Base-by-base conservation (phyloP, 1,284 basidiomycete genomes). In the Fomitiporia mediterranea region DNA sequence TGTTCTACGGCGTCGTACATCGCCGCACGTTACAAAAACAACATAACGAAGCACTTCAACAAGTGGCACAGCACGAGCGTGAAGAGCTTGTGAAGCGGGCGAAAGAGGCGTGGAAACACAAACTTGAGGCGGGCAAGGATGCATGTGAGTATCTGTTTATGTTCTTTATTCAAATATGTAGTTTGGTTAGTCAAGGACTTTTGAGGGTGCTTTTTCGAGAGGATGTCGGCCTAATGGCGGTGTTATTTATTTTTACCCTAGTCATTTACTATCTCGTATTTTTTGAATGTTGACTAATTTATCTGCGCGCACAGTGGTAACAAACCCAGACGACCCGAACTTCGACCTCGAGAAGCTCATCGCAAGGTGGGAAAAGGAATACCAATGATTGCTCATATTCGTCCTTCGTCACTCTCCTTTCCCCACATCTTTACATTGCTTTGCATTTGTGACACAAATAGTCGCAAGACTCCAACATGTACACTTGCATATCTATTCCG, bases 331-430 rank as follows among this genome's bases (percentile, higher is more conserved):
- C 67, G 87, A 96, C 74, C 92, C 95, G 61, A 86, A 83, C 63
- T 99, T 99, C 75, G 95, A 99, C 79, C 79, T 98, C 69, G 96
- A 98, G 79, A 94, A 94, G 75, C 77, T 98, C 63, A 70, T 98
- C 69, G 77, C 76, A 50, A 82, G 83, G 69, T 87, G 83, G 80
- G 89, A 90, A 70, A 80, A 78, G 65, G 80, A 83, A 48, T 72
- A 74, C 65, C 72, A 72, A 73, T 78, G 70, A 56, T 13, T 30
- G 6, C n/a, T 7, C 6, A 25, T 46, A 21, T n/a, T 40, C 25
- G 32, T 39, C 49, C 21, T 32, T 39, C 44, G 13, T 32, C 35
- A 21, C 27, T 44, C 28, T 34, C 35, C 34, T 42, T 25, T 13
- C 11, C 17, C 46, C 23, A 19, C 27, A 7, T 11, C 30, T 23